Evolutionary conservation across 2,329 filamentous ascomycete species (phyloP).

Genomic region (Trichophyton mentagrophytes): DNA sequence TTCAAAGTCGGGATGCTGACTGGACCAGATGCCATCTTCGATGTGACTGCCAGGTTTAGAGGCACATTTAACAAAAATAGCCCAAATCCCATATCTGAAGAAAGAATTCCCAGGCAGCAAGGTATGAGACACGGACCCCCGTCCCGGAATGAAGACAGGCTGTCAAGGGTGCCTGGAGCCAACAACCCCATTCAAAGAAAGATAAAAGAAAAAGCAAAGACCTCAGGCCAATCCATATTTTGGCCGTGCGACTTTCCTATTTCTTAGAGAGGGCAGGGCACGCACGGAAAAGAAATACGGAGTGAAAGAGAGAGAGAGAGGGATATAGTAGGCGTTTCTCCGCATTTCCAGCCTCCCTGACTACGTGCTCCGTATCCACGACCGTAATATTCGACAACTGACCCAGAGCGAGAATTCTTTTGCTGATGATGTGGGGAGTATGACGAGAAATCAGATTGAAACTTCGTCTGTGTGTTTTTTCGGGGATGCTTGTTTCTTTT

Average conservation of each 20-base stretch:
- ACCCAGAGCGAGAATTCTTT: neutral
- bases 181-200: neutral
- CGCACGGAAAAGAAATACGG: neutral
- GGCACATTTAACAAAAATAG: neutral
- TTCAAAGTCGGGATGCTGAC: neutral
- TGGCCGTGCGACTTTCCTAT: neutral
- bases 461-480: constrained; percentile 2
- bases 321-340: neutral
- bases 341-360: neutral
- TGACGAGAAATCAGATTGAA: neutral
- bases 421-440: neutral
- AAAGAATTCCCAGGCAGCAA: neutral
- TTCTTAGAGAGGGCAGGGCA: no score
- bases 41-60: neutral
- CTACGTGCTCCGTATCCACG: neutral
- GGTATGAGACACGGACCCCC: neutral
- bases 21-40: neutral
- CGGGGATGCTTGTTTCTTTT: constrained; percentile 1
- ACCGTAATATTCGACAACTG: neutral
- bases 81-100: neutral
- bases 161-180: constrained; percentile 1
- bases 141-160: neutral
- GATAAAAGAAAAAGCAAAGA: neutral
- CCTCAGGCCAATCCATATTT: neutral
- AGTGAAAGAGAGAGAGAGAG: neutral